A percentile compares a stretch with the other conserved stretches of the same genome.
Evolutionary conservation across 345 rosid genomes (phyloP).

Genomic region (Clausena lansium): DNA sequence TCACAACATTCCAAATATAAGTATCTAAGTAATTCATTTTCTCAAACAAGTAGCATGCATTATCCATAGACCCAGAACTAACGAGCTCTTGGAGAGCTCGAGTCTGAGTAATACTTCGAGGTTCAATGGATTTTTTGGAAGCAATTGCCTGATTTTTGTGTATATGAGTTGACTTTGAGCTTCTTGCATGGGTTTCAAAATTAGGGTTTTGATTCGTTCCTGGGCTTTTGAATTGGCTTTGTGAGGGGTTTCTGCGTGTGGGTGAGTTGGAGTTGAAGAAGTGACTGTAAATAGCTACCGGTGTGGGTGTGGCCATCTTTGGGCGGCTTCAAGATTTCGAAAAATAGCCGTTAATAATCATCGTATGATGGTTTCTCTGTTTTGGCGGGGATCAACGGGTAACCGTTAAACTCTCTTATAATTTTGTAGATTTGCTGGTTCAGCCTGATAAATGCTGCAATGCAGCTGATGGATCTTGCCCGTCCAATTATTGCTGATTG

Average conservation of each 20-base stretch:
- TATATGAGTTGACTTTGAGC: constrained; percentile 14
- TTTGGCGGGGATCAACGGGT: constrained; percentile 27
- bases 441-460: not conserved
- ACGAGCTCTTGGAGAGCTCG: constrained; percentile 26
- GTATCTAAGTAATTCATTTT: constrained; percentile 51
- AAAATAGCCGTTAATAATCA: constrained; percentile 5
- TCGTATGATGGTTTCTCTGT: constrained; percentile 12
- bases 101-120: constrained; percentile 22
- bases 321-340: constrained; percentile 2
- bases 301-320: constrained; percentile 33
- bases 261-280: constrained; percentile 26
- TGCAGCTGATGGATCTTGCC: not conserved
- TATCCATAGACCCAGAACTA: constrained; percentile 42
- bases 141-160: not conserved
- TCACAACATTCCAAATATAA: constrained; percentile 62
- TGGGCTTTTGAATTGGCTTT: constrained; percentile 20
- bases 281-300: constrained; percentile 16
- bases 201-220: constrained; percentile 11
- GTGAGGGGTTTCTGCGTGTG: constrained; percentile 23
- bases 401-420: constrained; percentile 11
- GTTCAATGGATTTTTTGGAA: constrained; percentile 10
- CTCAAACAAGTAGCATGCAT: constrained; percentile 67
- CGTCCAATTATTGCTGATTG: not conserved
- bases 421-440: not conserved
- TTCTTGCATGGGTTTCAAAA: constrained; percentile 18